Evolutionary conservation across 805 yeast species (phyloP), one percentile per base, ranked within the genome.

Genomic region (Hanseniaspora mollemarum): DNA sequence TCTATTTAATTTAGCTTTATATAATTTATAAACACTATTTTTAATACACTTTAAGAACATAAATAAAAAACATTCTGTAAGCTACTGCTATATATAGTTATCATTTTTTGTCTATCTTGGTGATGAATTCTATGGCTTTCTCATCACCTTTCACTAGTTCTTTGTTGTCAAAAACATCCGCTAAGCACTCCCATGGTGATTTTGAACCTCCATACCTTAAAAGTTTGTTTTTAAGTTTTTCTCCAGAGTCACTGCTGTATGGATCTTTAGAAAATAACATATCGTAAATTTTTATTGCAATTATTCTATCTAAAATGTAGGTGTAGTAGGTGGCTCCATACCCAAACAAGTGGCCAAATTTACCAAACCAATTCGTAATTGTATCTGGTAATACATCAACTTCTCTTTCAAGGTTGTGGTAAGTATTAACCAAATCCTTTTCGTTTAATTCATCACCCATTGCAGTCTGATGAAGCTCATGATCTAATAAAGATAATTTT

Each of bases 291-390:
- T 79, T 80, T 24, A 87, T 77, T 0, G 97, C 96, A 55, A 92
- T 84, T 6, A 95, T 96, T 36, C 96, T 69, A 66, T 92, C 98
- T 51, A 92, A 74, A 46, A 92, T 65, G 62, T 92, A 92, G 28
- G 95, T 83, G 67, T 92, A 92, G 62, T 92, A 92, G 0, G 88
- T 84, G 0, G 96, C 85, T 1, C 97, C 97, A 61, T 92, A 92
- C 0, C 95, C 87, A 57, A 83, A 84, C 37, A 92, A 67, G 61
- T 92, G 98, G 1, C 96, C 94, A 66, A 92, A 88, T 61, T 81
- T 86, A 1, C 94, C 96, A 52, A 86, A 94, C 95, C 96, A 88
- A 24, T 80, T 81, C 1, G 94, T 80, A 55, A 75, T 69, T 18
- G 71, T 66, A 57, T 85, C 90, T 2, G 82, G 77, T 59, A 84